Percentiles rank a stretch among this genome's conserved stretches.
Evolutionary conservation across 805 yeast species (phyloP).

Genomic region (Wickerhamiella kurtzmanii): DNA sequence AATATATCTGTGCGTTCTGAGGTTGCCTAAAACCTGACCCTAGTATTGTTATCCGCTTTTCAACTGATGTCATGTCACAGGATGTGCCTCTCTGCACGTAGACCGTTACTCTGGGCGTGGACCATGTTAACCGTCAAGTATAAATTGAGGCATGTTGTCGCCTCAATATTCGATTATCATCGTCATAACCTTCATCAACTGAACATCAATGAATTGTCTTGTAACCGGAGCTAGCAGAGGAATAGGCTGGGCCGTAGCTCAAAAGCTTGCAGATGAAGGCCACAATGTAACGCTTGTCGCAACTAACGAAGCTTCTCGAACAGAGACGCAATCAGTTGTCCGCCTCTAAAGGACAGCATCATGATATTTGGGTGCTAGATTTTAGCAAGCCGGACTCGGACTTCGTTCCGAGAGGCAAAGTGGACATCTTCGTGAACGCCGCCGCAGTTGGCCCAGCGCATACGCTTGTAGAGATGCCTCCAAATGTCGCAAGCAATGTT

Average conservation of each 20-base stretch:
- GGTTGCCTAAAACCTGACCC: too few species aligned
- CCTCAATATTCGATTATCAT: not conserved
- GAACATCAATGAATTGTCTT: constrained; percentile 11
- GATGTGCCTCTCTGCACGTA: too few species aligned
- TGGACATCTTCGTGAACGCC: constrained; percentile 39
- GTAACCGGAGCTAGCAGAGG: constrained; percentile 64
- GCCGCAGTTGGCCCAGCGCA: constrained; percentile 49
- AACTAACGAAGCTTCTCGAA: constrained; percentile 31
- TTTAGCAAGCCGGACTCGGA: constrained; percentile 8
- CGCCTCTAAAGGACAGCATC: constrained; percentile 7
- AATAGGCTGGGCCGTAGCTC: constrained; percentile 46
- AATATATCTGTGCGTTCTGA: too few species aligned
- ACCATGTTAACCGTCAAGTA: too few species aligned
- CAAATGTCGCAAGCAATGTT: constrained; percentile 32
- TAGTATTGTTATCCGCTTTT: too few species aligned
- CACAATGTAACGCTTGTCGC: constrained; percentile 41
- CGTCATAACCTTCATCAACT: not conserved
- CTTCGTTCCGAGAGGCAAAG: constrained; percentile 6
- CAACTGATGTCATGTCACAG: too few species aligned
- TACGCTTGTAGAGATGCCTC: constrained; percentile 34
- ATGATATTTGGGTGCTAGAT: constrained; percentile 14
- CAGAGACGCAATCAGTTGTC: constrained; percentile 17
- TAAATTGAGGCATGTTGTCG: not conserved
- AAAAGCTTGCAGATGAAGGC: constrained; percentile 37
- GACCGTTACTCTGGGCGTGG: too few species aligned